Evolutionary conservation across 2,329 filamentous ascomycete species (phyloP), one percentile per base, ranked within the genome.

Genomic region (Xylariaceae sp.): DNA sequence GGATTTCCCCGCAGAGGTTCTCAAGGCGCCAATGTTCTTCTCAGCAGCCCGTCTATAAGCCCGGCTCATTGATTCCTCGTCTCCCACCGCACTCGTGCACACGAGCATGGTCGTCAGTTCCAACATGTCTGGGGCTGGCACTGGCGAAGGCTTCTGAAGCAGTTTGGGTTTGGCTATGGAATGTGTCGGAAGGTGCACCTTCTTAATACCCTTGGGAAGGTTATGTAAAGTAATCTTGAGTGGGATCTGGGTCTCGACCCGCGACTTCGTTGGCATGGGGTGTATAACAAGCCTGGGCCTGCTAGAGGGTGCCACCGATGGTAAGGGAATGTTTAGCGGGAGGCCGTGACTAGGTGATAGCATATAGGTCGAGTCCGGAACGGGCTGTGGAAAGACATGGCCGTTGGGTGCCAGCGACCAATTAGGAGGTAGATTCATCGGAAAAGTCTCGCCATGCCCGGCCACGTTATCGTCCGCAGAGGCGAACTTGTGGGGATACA

Each of bases 121-220:
- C 19, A 90, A 71, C 40, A 78, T 89, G 50, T 94, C 87, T 5
- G 82, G 71, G 2, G 77, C 74, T 23, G 75, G 77, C 26, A 78
- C 73, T 3, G 81, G 75, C 2, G 73, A 62, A 2, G 83, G 78
- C 54, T 88, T 94, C 3, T 85, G 79, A 31, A 94, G 73, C 16
- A 95, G 74, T 63, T 97, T 97, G 5, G 89, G 86, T 60, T 97
- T 97, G 14, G 89, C 92, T 38, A 98, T 92, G 1, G 88, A 94
- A 58, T 96, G 83, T 3, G 83, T 80, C 4, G 90, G 92, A 12
- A 98, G 74, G 55, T 94, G 88, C 35, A 97, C 68, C 58, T 83
- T 87, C 48, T 83, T 85, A 41, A 89, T 78, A 9, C 84, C 83
- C 1, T 73, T 67, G 2, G 89, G 88, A 32, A 94, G 68, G 14